Base-by-base conservation (phyloP, 2,329 filamentous ascomycete species). In the Aspergillus pseudotamarii region DNA sequence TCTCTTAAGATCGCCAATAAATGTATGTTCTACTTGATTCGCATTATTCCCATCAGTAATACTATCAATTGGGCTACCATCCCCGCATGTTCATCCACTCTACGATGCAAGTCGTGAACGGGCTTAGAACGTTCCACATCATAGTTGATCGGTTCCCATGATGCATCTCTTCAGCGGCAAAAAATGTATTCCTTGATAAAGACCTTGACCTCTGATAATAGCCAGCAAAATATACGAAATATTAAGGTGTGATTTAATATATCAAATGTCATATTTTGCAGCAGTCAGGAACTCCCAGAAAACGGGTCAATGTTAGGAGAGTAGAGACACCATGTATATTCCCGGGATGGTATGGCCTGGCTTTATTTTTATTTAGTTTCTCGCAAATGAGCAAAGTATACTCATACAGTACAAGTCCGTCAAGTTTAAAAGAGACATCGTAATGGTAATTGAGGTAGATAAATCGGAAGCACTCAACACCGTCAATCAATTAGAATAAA, bases 401-500 rank as follows among this genome's bases (percentile, higher is more conserved):
- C 32, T 55, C 51, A 26, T 55, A 55, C 51, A 55, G 12, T 38
- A 55, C 51, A 55, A 55, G 30, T 55, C 32, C 51, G 26, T 38
- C 51, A 19, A 55, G 51, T 26, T 55, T 26, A 48, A 57, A 23
- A 46, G 34, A 34, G 30, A 57, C 43, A 51, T 23, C 46, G 28
- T 16, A 54, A 28, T 43, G 23, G 28, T 51, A 51, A 51, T 16
- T 51, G 43, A 46, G 56, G 36, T 48, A 45, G 48, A 59, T 32
- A 34, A 34, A 54, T 26, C 41, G 43, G 51, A 62, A 59, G 21
- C 64, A 61, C 54, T 60, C 45, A 66, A 63, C 66, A 66, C 66
- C 58, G 41, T 53, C 50, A 45, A 64, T 59, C 59, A 57, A 60
- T 60, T 60, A 61, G n/a, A 36, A 38, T 45, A 58, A 59, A 60